Percentiles rank a stretch among this genome's conserved stretches.
phyloP scores from a whole-genome alignment of 495 filamentous ascomycete species.

The Penicillium roqueforti region DNA sequence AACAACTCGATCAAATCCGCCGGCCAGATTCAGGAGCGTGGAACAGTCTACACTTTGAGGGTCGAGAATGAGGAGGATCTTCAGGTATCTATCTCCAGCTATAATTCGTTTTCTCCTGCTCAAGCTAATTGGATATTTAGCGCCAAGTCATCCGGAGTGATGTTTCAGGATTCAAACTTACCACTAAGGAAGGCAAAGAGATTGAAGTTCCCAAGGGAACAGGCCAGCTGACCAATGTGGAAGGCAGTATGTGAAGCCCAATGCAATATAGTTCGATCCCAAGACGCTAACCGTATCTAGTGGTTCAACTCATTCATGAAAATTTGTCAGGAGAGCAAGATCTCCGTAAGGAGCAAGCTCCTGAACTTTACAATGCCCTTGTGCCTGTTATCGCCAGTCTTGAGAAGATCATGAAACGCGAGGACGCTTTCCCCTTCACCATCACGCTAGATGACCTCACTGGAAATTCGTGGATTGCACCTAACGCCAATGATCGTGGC shows the following conservation, averaged over 20 bases:
- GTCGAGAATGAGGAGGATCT: constrained; percentile 61
- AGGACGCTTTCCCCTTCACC: constrained; percentile 78
- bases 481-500: constrained; percentile 61
- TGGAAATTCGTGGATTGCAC: constrained; percentile 97
- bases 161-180: constrained; percentile 71
- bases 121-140: constrained; percentile 26
- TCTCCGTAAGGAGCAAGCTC: constrained; percentile 64
- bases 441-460: constrained; percentile 82
- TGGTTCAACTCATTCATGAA: constrained; percentile 55
- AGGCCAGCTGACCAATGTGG: constrained; percentile 85
- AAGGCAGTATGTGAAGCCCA: constrained; percentile 49
- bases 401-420: constrained; percentile 65
- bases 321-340: constrained; percentile 74
- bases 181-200: constrained; percentile 59
- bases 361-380: constrained; percentile 73
- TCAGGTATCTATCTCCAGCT: background rate
- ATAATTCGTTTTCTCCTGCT: background rate
- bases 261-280: background rate
- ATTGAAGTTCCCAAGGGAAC: constrained; percentile 87
- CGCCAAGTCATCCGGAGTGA: constrained; percentile 91
- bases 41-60: constrained; percentile 71
- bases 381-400: constrained; percentile 66
- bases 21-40: constrained; percentile 83
- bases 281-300: background rate
- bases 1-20: constrained; percentile 93